These are phyloP conservation scores for Serendipita sp. DNA, from an alignment of 768 basidiomycete species.

Conservation along the genomic window DNA sequence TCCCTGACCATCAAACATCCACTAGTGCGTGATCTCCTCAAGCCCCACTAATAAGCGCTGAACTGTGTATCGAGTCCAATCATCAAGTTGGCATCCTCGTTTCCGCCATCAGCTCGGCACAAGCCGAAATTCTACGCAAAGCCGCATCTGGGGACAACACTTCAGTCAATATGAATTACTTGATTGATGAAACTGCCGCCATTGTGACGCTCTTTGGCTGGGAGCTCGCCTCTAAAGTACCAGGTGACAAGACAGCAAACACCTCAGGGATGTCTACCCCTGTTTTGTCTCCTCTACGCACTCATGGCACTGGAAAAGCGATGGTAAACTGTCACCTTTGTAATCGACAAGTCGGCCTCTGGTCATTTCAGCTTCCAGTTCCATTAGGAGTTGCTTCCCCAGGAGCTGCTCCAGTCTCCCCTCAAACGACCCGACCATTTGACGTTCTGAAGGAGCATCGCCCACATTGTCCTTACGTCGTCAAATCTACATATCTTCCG, in stretches of 20 bases:
- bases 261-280: constrained; percentile 5
- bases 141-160: background rate
- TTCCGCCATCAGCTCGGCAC: background rate
- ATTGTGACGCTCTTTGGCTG: constrained; percentile 35
- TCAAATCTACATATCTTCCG: constrained; percentile 13
- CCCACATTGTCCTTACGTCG: constrained; percentile 70
- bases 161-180: background rate
- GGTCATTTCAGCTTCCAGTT: constrained; percentile 36
- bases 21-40: background rate
- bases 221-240: constrained; percentile 18
- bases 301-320: constrained; percentile 23
- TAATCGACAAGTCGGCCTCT: constrained; percentile 63
- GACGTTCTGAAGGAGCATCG: constrained; percentile 71
- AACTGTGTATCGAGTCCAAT: background rate
- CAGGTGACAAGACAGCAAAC: constrained; percentile 4
- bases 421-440: constrained; percentile 31
- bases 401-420: constrained; percentile 14
- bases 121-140: background rate
- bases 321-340: constrained; percentile 53
- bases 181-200: constrained; percentile 19
- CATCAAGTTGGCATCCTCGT: background rate
- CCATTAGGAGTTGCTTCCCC: background rate
- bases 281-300: background rate
- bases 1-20: background rate
- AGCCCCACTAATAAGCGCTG: background rate